Evolutionary conservation across 352 stramenopile genomes (phyloP).

Genomic region (Phytopythium aichiense): DNA sequence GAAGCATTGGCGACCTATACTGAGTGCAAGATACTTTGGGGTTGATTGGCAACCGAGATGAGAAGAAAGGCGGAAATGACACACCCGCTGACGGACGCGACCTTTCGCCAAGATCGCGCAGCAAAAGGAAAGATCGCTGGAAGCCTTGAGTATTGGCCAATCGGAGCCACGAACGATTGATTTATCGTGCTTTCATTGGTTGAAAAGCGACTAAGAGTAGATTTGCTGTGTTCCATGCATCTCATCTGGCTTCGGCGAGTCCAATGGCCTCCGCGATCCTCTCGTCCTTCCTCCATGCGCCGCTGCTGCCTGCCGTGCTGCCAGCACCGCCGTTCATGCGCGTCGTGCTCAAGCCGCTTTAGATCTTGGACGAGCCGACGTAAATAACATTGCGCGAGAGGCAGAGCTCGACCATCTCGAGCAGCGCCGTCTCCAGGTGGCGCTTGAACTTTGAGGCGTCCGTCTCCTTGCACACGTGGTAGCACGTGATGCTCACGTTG

Average conservation of each 20-base stretch:
- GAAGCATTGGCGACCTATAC: neutral
- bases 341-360: slow-evolving; percentile 4
- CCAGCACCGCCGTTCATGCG: neutral
- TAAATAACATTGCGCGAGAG: slow-evolving; percentile 88
- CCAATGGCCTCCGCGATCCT: neutral
- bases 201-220: neutral
- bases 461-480: slow-evolving; percentile 78
- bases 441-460: slow-evolving; percentile 86
- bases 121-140: slow-evolving; percentile 2
- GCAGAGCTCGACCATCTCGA: slow-evolving; percentile 95
- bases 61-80: neutral
- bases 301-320: neutral
- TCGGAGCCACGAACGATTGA: neutral
- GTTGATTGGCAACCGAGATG: neutral
- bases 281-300: neutral
- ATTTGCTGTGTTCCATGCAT: too few species aligned
- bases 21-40: neutral
- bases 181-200: neutral
- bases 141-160: slow-evolving; percentile 5
- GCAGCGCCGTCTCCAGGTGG: slow-evolving; percentile 90
- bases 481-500: slow-evolving; percentile 94
- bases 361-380: slow-evolving; percentile 86
- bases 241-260: neutral
- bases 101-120: slow-evolving; percentile 15
- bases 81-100: slow-evolving; percentile 9